Percentiles rank a stretch among this genome's conserved stretches.
These are phyloP conservation scores for Pseudisothecium myosuroides DNA, from an alignment of 225 moss, liverwort and hornwort genomes.

Conservation along the genomic window DNA sequence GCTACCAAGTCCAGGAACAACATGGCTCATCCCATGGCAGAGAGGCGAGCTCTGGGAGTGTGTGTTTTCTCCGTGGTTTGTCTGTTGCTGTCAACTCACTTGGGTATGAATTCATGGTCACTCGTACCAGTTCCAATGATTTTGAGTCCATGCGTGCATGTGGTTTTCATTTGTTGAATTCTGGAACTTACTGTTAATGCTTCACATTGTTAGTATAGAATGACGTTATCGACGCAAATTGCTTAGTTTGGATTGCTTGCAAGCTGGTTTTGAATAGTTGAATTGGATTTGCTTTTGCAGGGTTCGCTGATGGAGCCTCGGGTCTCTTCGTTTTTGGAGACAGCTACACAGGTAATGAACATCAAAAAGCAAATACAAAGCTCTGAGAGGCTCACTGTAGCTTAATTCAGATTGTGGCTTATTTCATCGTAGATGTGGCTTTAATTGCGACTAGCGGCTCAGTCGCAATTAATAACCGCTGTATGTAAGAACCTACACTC, in stretches of 20 bases:
- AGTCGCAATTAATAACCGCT: background rate
- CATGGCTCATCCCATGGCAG: background rate
- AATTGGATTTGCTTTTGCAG: background rate
- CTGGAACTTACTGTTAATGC: background rate
- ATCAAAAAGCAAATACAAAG: background rate
- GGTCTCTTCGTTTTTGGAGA: conserved; percentile 44
- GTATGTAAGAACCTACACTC: background rate
- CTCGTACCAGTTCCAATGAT: background rate
- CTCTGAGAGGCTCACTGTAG: background rate
- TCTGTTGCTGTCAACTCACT: conserved; percentile 1
- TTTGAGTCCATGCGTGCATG: background rate
- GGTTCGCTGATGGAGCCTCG: background rate
- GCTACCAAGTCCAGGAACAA: background rate
- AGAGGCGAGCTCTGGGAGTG: background rate
- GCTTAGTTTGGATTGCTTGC: background rate
- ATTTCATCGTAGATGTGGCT: background rate
- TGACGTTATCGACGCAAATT: background rate
- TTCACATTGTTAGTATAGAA: background rate
- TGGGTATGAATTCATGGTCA: background rate
- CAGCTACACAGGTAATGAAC: conserved; percentile 28
- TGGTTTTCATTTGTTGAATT: background rate
- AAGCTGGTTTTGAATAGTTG: background rate
- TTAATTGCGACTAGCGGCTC: background rate
- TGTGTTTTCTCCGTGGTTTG: background rate
- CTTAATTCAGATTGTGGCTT: background rate